Base-by-base conservation (phyloP, 2,329 filamentous ascomycete species). In the Colletotrichum tanaceti region DNA sequence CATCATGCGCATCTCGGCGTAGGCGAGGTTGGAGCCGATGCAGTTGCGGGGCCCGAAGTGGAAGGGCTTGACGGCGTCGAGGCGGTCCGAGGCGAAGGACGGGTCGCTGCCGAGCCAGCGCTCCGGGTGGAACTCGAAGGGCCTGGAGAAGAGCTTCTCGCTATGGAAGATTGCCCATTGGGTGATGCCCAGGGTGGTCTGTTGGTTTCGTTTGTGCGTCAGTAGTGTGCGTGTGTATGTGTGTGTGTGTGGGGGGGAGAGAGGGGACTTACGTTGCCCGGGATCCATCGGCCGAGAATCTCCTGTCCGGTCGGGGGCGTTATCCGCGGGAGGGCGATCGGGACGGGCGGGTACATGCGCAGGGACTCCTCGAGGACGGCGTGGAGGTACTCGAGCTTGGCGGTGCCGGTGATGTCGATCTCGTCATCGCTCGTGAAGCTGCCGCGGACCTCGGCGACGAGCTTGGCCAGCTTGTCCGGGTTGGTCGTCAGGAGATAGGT, bases 41-140 rank as follows among this genome's bases (percentile, higher is more conserved):
- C 66, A 68, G 55, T 57, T 66, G 1, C 66, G 52, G 35, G 62
- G 66, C 18, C 67, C 67, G 18, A 39, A 14, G 46, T 67, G 67
- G 53, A 70, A 70, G 6, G 67, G 67, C 41, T 63, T 47, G 9
- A 70, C 7, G 53, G 63, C 58, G 18, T 70, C 63, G 44, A 68
- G 58, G 35, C 50, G 46, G 67, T 70, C 67, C 47, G 46, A 41
- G 10, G 35, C 24, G 63, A 70, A 70, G 39, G 43, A 46, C 35
- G 63, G 46, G 41, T 68, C 67, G 52, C 58, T 64, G 50, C 58
- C 67, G 50, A 70, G 49, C 67, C 67, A 70, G 11, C 67, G 63
- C 85, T 87, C 24, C 90, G 89, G 86, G 5, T 76, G 77, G 72
- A 81, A 88, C 0, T 72, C 73, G 24, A 81, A 75, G 0, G 85